Base-by-base conservation (phyloP, 768 basidiomycete species). In the Nevesoporus exiguus region DNA sequence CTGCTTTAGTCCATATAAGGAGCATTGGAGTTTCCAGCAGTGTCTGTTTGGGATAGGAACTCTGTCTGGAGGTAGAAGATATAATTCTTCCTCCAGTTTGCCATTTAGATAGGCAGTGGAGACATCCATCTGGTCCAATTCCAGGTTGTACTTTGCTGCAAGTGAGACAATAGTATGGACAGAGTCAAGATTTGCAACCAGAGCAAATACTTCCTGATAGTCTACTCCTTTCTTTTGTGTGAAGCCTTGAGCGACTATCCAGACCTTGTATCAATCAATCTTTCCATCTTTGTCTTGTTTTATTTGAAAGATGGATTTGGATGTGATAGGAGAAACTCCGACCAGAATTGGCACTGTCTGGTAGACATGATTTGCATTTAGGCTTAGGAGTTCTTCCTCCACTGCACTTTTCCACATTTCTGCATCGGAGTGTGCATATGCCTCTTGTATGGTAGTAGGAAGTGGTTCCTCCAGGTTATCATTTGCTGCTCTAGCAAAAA, bases 1-100 rank as follows among this genome's bases (percentile, higher is more conserved):
- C 10, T 49, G 36, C n/a, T 48, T 48, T 1, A 37, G 47, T 27
- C 47, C 34, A 48, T 48, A 48, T 4, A 49, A 22, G 13, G 47
- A 47, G 8, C 3, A 4, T 0, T 2, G 13, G 7, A 49, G 47
- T 7, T 29, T 17, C 36, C 47, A 49, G 27, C 47, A 49, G 15
- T 29, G 27, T 6, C 47, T 34, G 3, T 33, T 15, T 36, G 36
- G 47, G 25, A 39, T 49, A 0, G 27, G 39, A 37, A 48, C n/a
- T 5, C 47, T 11, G 0, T 11, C 9, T 0, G 8, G 21, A 15
- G 46, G 47, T n/a, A 11, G 8, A 4, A 47, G 14, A 59, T 71
- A 73, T 27, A 71, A 56, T 0, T 57, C 61, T 17, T 68, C 59
- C 17, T n/a, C n/a, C n/a, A n/a, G n/a, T n/a, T n/a, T n/a, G n/a